A percentile compares a stretch with the other conserved stretches of the same genome.
phyloP scores from a whole-genome alignment of 495 filamentous ascomycete genomes.

The Pyronema omphalodes region DNA sequence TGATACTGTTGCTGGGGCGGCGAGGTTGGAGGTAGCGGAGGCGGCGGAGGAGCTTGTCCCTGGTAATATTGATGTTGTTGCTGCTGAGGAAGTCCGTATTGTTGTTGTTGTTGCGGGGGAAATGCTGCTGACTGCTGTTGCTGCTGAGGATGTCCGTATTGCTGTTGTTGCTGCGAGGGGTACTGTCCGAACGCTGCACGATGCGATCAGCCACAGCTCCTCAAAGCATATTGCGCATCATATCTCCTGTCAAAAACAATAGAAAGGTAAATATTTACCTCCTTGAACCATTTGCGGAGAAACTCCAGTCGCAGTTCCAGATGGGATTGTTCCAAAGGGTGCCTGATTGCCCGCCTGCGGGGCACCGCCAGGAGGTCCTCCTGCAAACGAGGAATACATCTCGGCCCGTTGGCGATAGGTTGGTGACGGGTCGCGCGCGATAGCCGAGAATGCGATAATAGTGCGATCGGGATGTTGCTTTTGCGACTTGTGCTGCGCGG shows the following conservation, averaged over 20 bases:
- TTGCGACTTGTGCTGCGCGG: too few relatives aligned
- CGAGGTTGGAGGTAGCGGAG: constrained; percentile 6
- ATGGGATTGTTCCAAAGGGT: constrained; percentile 8
- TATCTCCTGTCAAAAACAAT: too few relatives aligned
- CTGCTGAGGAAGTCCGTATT: constrained; percentile 6
- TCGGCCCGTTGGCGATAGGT: too few relatives aligned
- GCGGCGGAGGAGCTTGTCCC: constrained; percentile 6
- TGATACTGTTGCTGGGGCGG: constrained; percentile 10
- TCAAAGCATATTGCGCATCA: background rate
- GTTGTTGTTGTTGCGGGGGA: constrained; percentile 12
- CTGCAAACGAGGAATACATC: constrained; percentile 3
- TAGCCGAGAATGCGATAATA: too few relatives aligned
- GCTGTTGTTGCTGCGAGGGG: background rate
- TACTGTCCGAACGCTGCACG: background rate
- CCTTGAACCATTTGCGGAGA: background rate
- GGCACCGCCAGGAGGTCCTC: constrained; percentile 10
- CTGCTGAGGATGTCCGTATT: constrained; percentile 5
- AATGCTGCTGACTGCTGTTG: background rate
- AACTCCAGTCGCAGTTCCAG: constrained; percentile 16
- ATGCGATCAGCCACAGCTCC: background rate
- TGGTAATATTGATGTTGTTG: constrained; percentile 9
- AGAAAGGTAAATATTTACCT: too few relatives aligned
- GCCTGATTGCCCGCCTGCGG: constrained; percentile 2
- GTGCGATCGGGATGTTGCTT: too few relatives aligned
- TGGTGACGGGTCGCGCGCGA: too few relatives aligned